Evolutionary conservation across 129 eudicot genomes (phyloP).

Genomic region (Arctium lappa): DNA sequence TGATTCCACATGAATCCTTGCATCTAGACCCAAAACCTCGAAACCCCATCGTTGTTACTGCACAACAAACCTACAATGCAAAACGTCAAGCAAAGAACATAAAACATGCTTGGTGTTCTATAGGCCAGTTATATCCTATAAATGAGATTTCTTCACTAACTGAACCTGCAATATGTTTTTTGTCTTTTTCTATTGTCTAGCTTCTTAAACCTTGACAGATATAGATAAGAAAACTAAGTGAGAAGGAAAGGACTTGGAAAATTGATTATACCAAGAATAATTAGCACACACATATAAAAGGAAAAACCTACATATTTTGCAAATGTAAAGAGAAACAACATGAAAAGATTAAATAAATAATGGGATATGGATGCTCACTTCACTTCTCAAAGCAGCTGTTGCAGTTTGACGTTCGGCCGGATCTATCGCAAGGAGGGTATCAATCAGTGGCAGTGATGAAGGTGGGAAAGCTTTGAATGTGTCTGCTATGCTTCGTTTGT

Average conservation of each 20-base stretch:
- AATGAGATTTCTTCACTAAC: too few species aligned
- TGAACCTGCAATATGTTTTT: too few species aligned
- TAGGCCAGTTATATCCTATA: too few species aligned
- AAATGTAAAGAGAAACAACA: not conserved
- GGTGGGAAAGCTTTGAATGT: conserved; percentile 66
- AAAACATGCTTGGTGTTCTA: too few species aligned
- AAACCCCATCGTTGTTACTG: too few species aligned
- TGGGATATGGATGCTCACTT: conserved; percentile 40
- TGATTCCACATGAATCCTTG: too few species aligned
- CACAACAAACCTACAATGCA: too few species aligned
- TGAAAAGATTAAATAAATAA: not conserved
- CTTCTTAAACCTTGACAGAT: not conserved
- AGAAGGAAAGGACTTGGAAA: not conserved
- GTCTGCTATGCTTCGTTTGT: conserved; percentile 59
- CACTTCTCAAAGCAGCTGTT: conserved; percentile 67
- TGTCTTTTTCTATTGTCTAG: not conserved
- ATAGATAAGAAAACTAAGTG: not conserved
- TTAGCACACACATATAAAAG: not conserved
- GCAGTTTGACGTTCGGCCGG: conserved; percentile 77
- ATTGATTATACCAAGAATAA: not conserved
- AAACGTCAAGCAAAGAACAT: too few species aligned
- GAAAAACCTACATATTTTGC: not conserved
- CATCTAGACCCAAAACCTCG: too few species aligned
- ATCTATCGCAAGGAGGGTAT: conserved; percentile 78
- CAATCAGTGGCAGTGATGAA: conserved; percentile 70